Evolutionary conservation across 192 early-diverging fungal genomes (phyloP).

Genomic region (Linnemannia schmuckeri): DNA sequence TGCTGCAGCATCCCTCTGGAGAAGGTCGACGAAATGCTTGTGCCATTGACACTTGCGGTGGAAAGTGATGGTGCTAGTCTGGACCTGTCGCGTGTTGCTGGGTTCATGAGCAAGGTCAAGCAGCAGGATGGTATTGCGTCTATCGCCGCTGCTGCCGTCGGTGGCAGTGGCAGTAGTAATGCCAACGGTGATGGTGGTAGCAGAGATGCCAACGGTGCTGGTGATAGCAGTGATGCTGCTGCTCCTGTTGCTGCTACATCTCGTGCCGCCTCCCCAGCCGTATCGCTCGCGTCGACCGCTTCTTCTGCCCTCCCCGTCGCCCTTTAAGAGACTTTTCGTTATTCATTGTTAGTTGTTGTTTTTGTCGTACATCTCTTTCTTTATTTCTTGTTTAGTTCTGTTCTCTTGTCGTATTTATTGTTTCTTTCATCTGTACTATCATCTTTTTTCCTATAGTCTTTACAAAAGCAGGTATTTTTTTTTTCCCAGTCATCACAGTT

Average conservation of each 20-base stretch:
- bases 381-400: neutral
- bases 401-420: neutral
- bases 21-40: conserved; percentile 84
- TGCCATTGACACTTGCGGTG: conserved; percentile 81
- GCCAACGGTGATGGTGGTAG: neutral
- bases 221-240: neutral
- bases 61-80: conserved; percentile 75
- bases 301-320: neutral
- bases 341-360: neutral
- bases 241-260: neutral
- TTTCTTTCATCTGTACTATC: neutral
- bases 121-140: conserved; percentile 47
- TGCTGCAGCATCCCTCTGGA: conserved; percentile 87
- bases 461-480: too few species aligned
- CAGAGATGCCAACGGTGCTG: neutral
- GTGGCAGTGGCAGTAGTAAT: neutral
- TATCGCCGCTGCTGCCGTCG: neutral
- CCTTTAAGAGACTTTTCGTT: conserved; percentile 1
- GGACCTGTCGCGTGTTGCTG: conserved; percentile 60
- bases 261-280: neutral
- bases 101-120: conserved; percentile 63
- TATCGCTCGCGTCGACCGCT: neutral
- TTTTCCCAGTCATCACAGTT: too few species aligned
- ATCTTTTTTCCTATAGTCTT: neutral
- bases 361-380: neutral